Base-by-base conservation (phyloP, 225 moss, liverwort and hornwort genomes). In the Bryoerythrophyllum caledonicum region DNA sequence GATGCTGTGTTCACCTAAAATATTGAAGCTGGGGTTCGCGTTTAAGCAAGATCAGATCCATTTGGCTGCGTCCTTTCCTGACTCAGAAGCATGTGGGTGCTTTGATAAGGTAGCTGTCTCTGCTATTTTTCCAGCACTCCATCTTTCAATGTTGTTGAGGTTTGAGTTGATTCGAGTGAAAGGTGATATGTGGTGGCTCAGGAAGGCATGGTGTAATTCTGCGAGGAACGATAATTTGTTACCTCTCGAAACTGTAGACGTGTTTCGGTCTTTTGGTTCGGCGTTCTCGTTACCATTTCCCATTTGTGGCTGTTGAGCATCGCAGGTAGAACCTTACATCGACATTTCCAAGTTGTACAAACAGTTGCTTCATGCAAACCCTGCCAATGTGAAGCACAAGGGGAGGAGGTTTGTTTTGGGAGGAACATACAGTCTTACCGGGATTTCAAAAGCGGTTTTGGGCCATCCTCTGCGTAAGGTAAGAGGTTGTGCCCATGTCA, bases 301-400 rank as follows among this genome's bases (percentile, higher is more conserved):
- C 63, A 28, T 49, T 76, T 58, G 12, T 72, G 58, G 67, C 43
- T 61, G 58, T 66, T 70, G 48, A 74, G 49, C 30, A 62, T 81
- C 46, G 60, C 88, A 97, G 96, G 95, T 99, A 71, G 99, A 95
- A 69, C 99, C 99, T 44, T 99, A 99, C 74, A 67, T 99, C 65
- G 99, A 99, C 80, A 87, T 99, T 62, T 85, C 90, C 37, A 95
- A 90, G 77, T 68, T 99, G 75, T 90, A 83, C 69, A 82, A 85
- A 63, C 87, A 87, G 67, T 38, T 90, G 62, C 60, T 74, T 17
- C 78, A 85, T 73, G 68, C 70, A 55, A 86, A 76, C 71, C 51
- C 78, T 52, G 76, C 82, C 54, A 75, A 62, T 63, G 78, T 70
- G 48, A 81, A 82, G 67, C 82, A 86, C 66, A 82, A 82, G 51